Conservation (phyloP, 2,329 filamentous ascomycete genomes). For the Neofusicoccum sp. region DNA sequence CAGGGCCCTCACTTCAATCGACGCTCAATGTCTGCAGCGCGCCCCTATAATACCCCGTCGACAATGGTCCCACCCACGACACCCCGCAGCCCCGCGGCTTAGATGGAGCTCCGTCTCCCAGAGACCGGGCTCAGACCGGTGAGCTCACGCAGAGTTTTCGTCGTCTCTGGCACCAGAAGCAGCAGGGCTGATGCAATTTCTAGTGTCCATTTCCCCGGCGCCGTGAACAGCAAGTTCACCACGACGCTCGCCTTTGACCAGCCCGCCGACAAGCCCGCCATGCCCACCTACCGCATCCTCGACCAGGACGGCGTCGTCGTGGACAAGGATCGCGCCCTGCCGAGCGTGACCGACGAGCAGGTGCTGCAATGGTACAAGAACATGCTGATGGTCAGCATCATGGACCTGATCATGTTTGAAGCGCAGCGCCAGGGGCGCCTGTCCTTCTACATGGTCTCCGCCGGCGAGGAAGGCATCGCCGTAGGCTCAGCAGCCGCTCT, state of each 20-base stretch:
- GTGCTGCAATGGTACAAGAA: conserved; percentile 63
- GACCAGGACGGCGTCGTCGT: conserved; percentile 86
- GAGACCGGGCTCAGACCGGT: conserved; percentile 62
- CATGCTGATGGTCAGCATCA: conserved; percentile 74
- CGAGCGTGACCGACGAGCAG: conserved; percentile 66
- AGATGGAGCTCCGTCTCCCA: conserved; percentile 56
- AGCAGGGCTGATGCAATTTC: neutral
- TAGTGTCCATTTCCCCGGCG: conserved; percentile 81
- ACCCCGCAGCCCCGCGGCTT: neutral
- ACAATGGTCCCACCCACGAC: conserved; percentile 7
- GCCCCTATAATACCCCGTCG: neutral
- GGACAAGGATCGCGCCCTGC: conserved; percentile 69
- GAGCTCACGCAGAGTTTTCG: conserved; percentile 29
- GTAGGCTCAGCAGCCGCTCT: conserved; percentile 86
- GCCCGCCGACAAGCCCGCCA: conserved; percentile 70
- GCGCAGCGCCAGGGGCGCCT: conserved; percentile 92
- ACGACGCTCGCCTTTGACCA: conserved; percentile 75
- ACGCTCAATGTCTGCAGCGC: conserved; percentile 24
- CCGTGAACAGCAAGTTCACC: conserved; percentile 91
- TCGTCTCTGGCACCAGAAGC: neutral
- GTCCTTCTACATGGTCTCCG: conserved; percentile 96
- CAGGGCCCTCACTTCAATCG: conserved; percentile 11
- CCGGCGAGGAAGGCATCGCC: conserved; percentile 91
- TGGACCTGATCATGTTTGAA: conserved; percentile 98
- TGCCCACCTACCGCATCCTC: conserved; percentile 90